phyloP scores from a whole-genome alignment of 768 basidiomycete species.

The Boletales sp. region DNA sequence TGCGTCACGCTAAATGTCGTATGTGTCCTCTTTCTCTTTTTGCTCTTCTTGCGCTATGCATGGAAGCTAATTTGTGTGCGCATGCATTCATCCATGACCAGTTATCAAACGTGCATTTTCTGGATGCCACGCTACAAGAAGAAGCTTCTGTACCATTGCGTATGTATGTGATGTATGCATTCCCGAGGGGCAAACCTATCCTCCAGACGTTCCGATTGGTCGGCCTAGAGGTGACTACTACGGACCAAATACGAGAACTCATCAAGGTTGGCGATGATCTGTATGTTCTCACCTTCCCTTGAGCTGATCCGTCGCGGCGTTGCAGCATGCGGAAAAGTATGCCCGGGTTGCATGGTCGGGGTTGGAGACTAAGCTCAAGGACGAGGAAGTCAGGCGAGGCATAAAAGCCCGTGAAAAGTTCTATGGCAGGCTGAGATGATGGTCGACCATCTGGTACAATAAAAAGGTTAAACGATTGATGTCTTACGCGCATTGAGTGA shows the following conservation, averaged over 20 bases:
- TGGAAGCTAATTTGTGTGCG: background rate
- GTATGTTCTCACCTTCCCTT: background rate
- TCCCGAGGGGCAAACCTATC: conserved; percentile 37
- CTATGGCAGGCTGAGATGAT: conserved; percentile 21
- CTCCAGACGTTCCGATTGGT: conserved; percentile 64
- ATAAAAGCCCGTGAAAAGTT: conserved; percentile 59
- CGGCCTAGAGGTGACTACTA: conserved; percentile 57
- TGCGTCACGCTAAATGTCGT: conserved; percentile 78
- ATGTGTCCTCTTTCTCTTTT: conserved; percentile 23
- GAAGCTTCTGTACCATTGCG: conserved; percentile 63
- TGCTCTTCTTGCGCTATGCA: background rate
- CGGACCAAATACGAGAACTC: conserved; percentile 45
- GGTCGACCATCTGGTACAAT: background rate
- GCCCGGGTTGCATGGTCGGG: conserved; percentile 54
- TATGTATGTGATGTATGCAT: conserved; percentile 64
- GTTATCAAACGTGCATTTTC: conserved; percentile 58
- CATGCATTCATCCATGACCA: conserved; percentile 22
- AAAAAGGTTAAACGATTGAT: background rate
- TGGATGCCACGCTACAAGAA: conserved; percentile 73
- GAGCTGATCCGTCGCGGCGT: conserved; percentile 40
- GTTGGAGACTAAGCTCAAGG: conserved; percentile 60
- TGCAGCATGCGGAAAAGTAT: conserved; percentile 65
- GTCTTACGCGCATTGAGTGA: background rate
- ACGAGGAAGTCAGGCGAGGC: conserved; percentile 58
- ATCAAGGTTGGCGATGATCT: conserved; percentile 44